Evolutionary conservation across 75 land plant species (phyloP).

Genomic region (Selaginella moellendorffii): DNA sequence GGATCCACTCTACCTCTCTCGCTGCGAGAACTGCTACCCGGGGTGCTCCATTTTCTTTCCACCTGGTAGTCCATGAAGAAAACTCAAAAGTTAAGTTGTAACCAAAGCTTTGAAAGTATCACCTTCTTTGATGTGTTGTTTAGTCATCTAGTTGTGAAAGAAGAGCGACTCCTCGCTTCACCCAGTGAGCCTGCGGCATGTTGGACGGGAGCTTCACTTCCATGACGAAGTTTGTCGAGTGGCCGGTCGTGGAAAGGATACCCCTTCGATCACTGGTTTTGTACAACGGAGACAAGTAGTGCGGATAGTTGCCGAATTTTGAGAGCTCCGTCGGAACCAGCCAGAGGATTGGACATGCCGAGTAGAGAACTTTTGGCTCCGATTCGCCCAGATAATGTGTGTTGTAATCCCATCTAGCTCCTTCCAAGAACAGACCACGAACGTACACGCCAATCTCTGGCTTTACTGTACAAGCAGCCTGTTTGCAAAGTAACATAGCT

Average conservation of each 20-base stretch:
- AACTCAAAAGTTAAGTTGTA: too few relatives aligned
- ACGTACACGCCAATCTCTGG: constrained; percentile 26
- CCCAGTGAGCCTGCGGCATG: constrained; percentile 21
- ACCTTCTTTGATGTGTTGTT: too few relatives aligned
- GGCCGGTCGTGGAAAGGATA: constrained; percentile 28
- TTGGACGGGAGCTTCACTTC: constrained; percentile 24
- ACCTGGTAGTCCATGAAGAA: too few relatives aligned
- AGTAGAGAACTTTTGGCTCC: constrained; percentile 19
- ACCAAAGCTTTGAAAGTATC: too few relatives aligned
- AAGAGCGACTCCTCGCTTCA: constrained; percentile 28
- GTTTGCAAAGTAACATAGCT: too few relatives aligned
- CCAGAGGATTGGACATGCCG: constrained; percentile 19
- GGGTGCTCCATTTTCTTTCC: too few relatives aligned
- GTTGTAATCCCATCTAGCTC: constrained; percentile 24
- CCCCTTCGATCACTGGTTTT: constrained; percentile 31
- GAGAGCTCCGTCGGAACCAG: constrained; percentile 17
- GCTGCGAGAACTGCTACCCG: too few relatives aligned
- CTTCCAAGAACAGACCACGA: constrained; percentile 22
- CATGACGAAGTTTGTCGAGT: constrained; percentile 29
- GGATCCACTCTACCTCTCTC: too few relatives aligned
- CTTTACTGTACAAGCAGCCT: constrained; percentile 10
- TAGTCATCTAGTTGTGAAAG: constrained; percentile 23
- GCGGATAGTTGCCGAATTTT: constrained; percentile 16
- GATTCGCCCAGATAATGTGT: constrained; percentile 23
- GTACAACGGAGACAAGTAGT: constrained; percentile 24